Evolutionary conservation across 805 yeast genomes (phyloP), one percentile per base, ranked within the genome.

Genomic region (Lachancea sp.): DNA sequence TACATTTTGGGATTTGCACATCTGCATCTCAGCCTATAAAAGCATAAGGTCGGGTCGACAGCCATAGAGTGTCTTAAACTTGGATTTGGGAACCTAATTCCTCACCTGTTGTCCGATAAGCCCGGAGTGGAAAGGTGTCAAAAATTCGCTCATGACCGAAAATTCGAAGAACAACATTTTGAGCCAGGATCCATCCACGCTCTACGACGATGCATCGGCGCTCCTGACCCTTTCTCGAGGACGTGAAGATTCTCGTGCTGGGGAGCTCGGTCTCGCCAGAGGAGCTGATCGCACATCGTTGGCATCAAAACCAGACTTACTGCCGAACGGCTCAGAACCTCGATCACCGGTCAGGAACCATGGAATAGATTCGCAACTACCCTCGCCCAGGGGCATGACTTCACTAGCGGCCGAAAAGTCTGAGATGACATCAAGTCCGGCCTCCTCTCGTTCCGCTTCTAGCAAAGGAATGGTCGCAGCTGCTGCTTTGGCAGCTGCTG

Each of bases 401-500:
- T 4, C 25, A 22, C 8, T 22, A 6, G 8, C 4, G 9, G 15
- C 13, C 27, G 43, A 13, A 11, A 32, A 3, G 20, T 29, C 31
- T 32, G 46, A 17, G 27, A 32, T 31, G 13, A 9, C 37, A 27
- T 31, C 35, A 16, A 48, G 33, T 17, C 30, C 46, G n/a, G n/a
- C 41, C 11, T 29, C 41, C 3, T 39, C 52, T 9, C 55, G 54
- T 5, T 50, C 51, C 2, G 52, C 44, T 9, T 55, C 44, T 10
- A 59, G 57, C 31, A 69, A 79, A 54, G 87, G 85, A 0, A 72
- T 74, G 54, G 82, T 84, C 8, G 93, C 91, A 0, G 93, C 93
- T 1, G 91, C 90, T 8, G 91, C 91, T 0, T 67, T 85, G 41
- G 88, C 89, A 3, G 87, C 85, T 0, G 93, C 91, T 0, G 90